Conservation (phyloP, 371 early-diverging fungal species). For the Smittium culicis region DNA sequence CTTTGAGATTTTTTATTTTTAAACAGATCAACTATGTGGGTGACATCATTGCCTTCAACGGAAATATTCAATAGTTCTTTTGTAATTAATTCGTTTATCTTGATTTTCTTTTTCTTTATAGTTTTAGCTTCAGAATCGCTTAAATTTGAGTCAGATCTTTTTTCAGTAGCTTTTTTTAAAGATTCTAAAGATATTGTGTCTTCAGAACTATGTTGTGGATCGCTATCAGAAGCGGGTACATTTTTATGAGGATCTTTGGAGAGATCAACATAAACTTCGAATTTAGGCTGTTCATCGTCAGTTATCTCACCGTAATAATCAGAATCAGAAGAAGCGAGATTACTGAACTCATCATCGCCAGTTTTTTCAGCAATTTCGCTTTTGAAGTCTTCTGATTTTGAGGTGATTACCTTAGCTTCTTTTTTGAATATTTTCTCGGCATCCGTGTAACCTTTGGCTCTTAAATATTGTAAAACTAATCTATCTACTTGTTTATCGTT, state of each 20-base stretch:
- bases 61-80: background rate
- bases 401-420: constrained; percentile 31
- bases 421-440: constrained; percentile 32
- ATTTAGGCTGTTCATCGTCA: background rate
- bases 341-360: constrained; percentile 15
- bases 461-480: constrained; percentile 40
- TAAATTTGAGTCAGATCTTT: background rate
- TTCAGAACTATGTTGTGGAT: background rate
- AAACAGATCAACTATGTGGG: constrained; percentile 28
- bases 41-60: background rate
- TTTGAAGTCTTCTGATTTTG: constrained; percentile 32
- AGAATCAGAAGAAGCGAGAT: background rate
- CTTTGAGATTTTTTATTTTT: constrained; percentile 58
- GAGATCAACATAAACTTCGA: background rate
- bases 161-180: background rate
- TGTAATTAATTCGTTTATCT: background rate
- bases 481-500: constrained; percentile 32
- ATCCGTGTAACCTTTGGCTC: constrained; percentile 40
- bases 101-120: constrained; percentile 1
- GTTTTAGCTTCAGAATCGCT: background rate
- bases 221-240: background rate
- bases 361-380: no score
- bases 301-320: background rate
- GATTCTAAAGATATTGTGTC: background rate
- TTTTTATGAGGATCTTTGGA: constrained; percentile 1